Conservation (phyloP, 352 stramenopile species). For the Phytopythium sindhum region DNA sequence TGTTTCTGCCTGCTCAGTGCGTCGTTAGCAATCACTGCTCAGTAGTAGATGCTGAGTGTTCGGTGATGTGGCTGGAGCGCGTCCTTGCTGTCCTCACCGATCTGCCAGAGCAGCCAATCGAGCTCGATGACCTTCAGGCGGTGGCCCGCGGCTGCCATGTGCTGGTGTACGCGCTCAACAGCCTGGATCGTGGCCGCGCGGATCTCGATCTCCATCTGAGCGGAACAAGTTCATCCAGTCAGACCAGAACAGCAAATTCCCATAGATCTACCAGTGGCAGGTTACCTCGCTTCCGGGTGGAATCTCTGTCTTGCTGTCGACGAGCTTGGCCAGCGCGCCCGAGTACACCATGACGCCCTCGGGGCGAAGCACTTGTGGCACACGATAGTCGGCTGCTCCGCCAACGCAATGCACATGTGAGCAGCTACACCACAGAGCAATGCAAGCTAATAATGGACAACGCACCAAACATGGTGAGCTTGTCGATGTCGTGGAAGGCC, state of each 20-base stretch:
- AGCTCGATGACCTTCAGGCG: constrained; percentile 72
- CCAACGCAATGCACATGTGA: background rate
- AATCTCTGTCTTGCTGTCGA: constrained; percentile 60
- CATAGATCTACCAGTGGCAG: background rate
- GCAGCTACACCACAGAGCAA: background rate
- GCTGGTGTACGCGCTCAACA: constrained; percentile 64
- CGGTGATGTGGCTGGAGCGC: constrained; percentile 77
- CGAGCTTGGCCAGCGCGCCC: constrained; percentile 30
- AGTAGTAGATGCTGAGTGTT: constrained; percentile 87
- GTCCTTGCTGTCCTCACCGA: constrained; percentile 76
- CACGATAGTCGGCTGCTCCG: constrained; percentile 77
- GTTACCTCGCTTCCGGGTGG: constrained; percentile 56
- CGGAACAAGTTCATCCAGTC: background rate
- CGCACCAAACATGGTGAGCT: constrained; percentile 88
- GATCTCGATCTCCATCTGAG: constrained; percentile 80
- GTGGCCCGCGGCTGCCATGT: constrained; percentile 29
- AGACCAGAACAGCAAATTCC: background rate
- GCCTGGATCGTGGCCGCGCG: constrained; percentile 80
- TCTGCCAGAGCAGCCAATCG: constrained; percentile 88
- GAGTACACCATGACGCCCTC: constrained; percentile 74
- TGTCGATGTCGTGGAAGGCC: constrained; percentile 78
- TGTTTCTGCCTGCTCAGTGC: background rate
- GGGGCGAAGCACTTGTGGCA: constrained; percentile 74
- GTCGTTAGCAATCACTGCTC: background rate
- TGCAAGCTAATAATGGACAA: background rate